phyloP scores from a whole-genome alignment of 768 basidiomycete species.

The Termitomyces sp. region DNA sequence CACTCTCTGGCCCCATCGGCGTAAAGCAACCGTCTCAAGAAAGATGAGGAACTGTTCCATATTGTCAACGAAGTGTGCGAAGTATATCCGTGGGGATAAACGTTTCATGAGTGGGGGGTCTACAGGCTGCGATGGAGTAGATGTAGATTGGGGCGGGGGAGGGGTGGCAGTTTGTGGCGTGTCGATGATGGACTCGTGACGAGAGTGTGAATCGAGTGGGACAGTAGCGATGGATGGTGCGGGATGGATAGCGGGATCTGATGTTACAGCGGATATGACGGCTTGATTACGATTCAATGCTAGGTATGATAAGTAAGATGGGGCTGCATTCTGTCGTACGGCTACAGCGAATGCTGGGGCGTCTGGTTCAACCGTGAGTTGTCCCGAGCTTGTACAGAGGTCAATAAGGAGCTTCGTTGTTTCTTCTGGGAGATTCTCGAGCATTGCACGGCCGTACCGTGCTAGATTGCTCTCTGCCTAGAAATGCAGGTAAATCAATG shows the following conservation, averaged over 20 bases:
- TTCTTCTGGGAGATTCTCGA: conserved; percentile 77
- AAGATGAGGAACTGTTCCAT: conserved; percentile 78
- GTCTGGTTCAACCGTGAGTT: conserved; percentile 36
- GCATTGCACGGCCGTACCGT: conserved; percentile 82
- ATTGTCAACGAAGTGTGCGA: conserved; percentile 92
- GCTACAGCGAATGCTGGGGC: conserved; percentile 20
- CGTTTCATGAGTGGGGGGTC: conserved; percentile 34
- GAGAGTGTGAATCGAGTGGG: conserved; percentile 29
- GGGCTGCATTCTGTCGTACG: conserved; percentile 25
- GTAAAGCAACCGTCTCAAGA: conserved; percentile 77
- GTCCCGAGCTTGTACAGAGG: conserved; percentile 69
- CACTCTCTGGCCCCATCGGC: conserved; percentile 78
- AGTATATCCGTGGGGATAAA: conserved; percentile 83
- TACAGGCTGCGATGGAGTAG: conserved; percentile 15
- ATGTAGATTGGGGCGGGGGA: conserved; percentile 27
- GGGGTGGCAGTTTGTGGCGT: conserved; percentile 20
- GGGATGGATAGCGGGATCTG: conserved; percentile 33
- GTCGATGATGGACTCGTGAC: conserved; percentile 32
- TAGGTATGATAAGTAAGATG: conserved; percentile 79
- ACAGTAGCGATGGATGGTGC: conserved; percentile 44
- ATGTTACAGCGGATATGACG: conserved; percentile 31
- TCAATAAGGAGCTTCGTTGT: conserved; percentile 91
- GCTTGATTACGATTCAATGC: conserved; percentile 58
- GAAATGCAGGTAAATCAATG: neutral
- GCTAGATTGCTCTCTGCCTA: conserved; percentile 85